Conservation (phyloP, 2,329 filamentous ascomycete species). For the Teratosphaeria epicoccoides region DNA sequence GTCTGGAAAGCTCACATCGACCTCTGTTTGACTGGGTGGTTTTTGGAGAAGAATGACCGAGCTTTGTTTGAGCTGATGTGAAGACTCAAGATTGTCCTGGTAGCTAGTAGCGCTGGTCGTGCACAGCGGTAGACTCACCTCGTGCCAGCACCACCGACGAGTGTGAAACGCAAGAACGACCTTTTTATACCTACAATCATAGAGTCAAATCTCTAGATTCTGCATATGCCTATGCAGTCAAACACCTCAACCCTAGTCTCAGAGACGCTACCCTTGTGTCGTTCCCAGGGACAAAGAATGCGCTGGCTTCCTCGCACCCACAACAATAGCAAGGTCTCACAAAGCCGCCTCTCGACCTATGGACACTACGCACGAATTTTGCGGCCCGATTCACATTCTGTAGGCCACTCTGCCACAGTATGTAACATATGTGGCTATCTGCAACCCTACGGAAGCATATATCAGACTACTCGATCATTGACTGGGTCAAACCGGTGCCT, state of each 20-base stretch:
- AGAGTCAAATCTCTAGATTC: neutral
- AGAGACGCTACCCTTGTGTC: neutral
- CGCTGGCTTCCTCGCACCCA: neutral
- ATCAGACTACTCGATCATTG: neutral
- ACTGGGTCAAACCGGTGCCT: too few relatives aligned
- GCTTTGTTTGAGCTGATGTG: too few relatives aligned
- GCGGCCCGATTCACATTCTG: neutral
- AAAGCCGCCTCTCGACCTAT: neutral
- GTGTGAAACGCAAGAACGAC: neutral
- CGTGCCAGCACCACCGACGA: too few relatives aligned
- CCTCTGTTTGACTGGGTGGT: too few relatives aligned
- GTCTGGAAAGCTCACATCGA: too few relatives aligned
- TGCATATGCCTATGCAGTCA: too few relatives aligned
- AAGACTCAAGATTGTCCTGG: too few relatives aligned
- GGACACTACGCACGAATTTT: neutral
- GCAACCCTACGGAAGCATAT: neutral
- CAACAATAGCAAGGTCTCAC: neutral
- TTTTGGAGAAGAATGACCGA: too few relatives aligned
- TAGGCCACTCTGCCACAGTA: neutral
- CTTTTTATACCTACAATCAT: neutral
- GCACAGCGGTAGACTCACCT: too few relatives aligned
- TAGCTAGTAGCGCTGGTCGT: too few relatives aligned
- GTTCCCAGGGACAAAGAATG: neutral
- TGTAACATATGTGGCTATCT: neutral
- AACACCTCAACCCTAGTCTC: neutral